These are phyloP conservation scores for Sodiomyces alkalinus DNA, from an alignment of 2,329 filamentous ascomycete genomes.

Conservation along the genomic window DNA sequence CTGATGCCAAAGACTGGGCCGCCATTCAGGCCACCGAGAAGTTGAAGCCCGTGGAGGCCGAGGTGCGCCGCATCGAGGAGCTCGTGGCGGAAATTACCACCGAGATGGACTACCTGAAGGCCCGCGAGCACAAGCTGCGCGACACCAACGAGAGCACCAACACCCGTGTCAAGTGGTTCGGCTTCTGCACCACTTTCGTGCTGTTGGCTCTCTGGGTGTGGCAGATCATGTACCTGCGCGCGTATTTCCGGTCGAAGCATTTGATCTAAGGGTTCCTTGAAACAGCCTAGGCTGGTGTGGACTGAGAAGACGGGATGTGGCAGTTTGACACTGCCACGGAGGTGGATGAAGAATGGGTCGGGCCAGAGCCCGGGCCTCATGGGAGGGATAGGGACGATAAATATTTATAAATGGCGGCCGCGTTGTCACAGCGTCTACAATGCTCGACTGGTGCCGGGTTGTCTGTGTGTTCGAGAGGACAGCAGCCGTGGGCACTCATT, in stretches of 20 bases:
- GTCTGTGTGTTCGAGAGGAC: too few relatives aligned
- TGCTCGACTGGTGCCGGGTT: too few relatives aligned
- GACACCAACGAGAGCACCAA: conserved; percentile 99
- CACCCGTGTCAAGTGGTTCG: conserved; percentile 97
- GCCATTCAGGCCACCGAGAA: conserved; percentile 94
- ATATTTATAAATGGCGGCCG: too few relatives aligned
- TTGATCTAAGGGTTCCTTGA: neutral
- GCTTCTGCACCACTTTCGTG: conserved; percentile 82
- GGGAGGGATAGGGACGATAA: neutral
- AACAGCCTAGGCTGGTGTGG: neutral
- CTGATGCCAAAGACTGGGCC: conserved; percentile 96
- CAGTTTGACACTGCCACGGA: neutral
- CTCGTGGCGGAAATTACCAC: conserved; percentile 72
- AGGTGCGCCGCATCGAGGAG: conserved; percentile 85
- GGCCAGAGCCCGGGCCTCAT: neutral
- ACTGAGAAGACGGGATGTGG: neutral
- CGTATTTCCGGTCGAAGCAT: conserved; percentile 65
- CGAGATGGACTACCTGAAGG: conserved; percentile 93
- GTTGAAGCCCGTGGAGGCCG: conserved; percentile 91
- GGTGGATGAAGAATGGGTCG: neutral
- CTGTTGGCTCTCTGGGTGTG: conserved; percentile 78
- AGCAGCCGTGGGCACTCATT: too few relatives aligned
- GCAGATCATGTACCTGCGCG: conserved; percentile 95
- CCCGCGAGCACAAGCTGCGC: conserved; percentile 82
- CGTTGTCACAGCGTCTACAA: too few relatives aligned